Evolutionary conservation across 148 eudicot species (phyloP).

Genomic region (Drosera capensis): DNA sequence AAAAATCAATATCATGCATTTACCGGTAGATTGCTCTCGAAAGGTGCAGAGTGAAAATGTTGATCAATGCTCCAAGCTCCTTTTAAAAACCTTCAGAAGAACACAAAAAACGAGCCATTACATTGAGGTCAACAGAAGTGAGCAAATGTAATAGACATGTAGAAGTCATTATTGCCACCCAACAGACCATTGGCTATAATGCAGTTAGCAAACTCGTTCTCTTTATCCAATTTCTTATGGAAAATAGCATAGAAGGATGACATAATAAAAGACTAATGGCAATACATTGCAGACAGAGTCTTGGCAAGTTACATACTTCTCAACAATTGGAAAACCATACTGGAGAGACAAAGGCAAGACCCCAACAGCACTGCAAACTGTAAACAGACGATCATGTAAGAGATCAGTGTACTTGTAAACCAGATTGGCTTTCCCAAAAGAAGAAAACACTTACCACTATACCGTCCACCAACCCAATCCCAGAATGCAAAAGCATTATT

Average conservation of each 20-base stretch:
- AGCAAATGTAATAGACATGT: not conserved
- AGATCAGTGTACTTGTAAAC: constrained; percentile 2
- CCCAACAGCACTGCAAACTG: constrained; percentile 99
- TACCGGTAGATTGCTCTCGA: constrained; percentile 81
- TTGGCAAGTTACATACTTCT: constrained; percentile 40
- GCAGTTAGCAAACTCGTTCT: not conserved
- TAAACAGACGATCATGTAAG: constrained; percentile 12
- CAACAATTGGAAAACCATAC: constrained; percentile 80
- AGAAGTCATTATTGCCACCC: not conserved
- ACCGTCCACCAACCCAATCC: constrained; percentile 99
- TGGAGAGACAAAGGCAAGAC: constrained; percentile 91
- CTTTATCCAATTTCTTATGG: not conserved
- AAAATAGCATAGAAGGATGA: not conserved
- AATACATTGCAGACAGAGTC: no score
- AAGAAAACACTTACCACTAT: constrained; percentile 57
- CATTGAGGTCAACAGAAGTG: not conserved
- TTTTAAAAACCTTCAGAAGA: constrained; percentile 49
- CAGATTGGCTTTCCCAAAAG: constrained; percentile 1
- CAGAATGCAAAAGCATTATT: constrained; percentile 97
- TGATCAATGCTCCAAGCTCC: constrained; percentile 96
- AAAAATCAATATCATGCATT: constrained; percentile 1
- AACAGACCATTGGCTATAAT: no score
- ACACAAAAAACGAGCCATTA: not conserved
- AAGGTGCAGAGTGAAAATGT: constrained; percentile 65
- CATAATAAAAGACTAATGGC: no score